Conservation (phyloP, 2,329 filamentous ascomycete genomes). For the Colletotrichum aenigma region DNA sequence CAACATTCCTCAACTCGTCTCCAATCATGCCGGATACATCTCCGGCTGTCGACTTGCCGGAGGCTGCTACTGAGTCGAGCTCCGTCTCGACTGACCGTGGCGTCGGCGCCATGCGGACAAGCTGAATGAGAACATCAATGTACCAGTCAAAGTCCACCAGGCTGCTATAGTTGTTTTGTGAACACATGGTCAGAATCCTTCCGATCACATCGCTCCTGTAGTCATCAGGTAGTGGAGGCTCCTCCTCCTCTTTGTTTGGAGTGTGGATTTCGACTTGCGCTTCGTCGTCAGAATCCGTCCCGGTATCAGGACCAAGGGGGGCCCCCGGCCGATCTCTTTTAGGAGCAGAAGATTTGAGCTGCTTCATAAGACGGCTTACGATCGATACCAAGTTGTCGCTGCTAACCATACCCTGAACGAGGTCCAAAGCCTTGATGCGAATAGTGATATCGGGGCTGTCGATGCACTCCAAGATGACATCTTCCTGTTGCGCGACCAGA, state of each 20-base stretch:
- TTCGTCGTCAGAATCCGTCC: slow-evolving; percentile 55
- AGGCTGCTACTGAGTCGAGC: slow-evolving; percentile 30
- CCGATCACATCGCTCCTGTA: slow-evolving; percentile 85
- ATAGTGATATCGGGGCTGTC: slow-evolving; percentile 97
- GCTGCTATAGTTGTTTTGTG: slow-evolving; percentile 84
- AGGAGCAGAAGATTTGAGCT: slow-evolving; percentile 73
- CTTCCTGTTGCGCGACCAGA: slow-evolving; percentile 89
- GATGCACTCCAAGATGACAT: slow-evolving; percentile 95
- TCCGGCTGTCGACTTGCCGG: slow-evolving; percentile 31
- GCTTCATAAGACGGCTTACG: slow-evolving; percentile 85
- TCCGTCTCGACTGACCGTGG: slow-evolving; percentile 45
- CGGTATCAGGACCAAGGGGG: slow-evolving; percentile 46
- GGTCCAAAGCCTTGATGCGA: slow-evolving; percentile 86
- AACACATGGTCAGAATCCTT: slow-evolving; percentile 87
- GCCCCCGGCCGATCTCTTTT: slow-evolving; percentile 50
- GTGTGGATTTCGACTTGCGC: slow-evolving; percentile 46
- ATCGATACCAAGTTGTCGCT: slow-evolving; percentile 83
- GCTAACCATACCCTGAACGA: slow-evolving; percentile 93
- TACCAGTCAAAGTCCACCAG: slow-evolving; percentile 97
- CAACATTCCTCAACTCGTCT: slow-evolving; percentile 84
- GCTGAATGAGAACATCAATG: slow-evolving; percentile 84
- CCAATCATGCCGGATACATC: slow-evolving; percentile 76
- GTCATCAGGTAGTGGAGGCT: slow-evolving; percentile 77
- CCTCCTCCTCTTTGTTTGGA: slow-evolving; percentile 38
- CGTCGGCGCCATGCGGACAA: slow-evolving; percentile 74